Evolutionary conservation across 2,329 filamentous ascomycete genomes (phyloP), one percentile per base, ranked within the genome.

Genomic region (Thelonectria olida): DNA sequence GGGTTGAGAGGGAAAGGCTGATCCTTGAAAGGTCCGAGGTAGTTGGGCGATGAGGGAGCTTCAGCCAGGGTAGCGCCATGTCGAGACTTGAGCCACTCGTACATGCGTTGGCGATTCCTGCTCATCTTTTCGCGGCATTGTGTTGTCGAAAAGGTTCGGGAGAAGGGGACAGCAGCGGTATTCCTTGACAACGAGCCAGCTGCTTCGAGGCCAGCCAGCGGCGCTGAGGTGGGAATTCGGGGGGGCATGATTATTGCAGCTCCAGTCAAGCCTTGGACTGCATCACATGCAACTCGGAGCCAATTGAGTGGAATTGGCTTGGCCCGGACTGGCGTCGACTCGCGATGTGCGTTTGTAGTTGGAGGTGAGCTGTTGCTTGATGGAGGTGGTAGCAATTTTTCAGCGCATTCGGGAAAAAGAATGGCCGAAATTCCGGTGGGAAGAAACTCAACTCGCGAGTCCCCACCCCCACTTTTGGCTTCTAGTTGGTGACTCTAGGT

Each of bases 1-100:
- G 79, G 80, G 75, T 97, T 97, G 50, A 87, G 74, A 0, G 93
- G 93, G 67, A 96, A 97, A 0, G 92, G 92, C 62, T 79, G 76
- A 75, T 83, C 70, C 49, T 67, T 73, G 66, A 70, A 65, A 38
- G 70, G 70, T 12, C 75, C 73, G 2, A 84, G 67, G 64, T 84
- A 83, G 54, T 73, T 74, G 2, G 77, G 74, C 4, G 69, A 66
- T 17, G 59, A 65, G 25, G 65, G 64, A 4, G 68, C 62, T 62
- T 73, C 67, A 5, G 68, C 62, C 9, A 77, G 47, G 23, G 62
- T 57, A 9, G 59, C 60, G 25, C 75, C 74, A 5, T 68, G 51
- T 3, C 58, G 58, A 2, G 67, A 71, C 9, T 74, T 72, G 27
- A 80, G 61, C 79, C 79, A 84, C 5, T 72, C 59, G 25, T 75